A percentile compares a stretch with the other conserved stretches of the same genome.
Conservation (phyloP, 768 basidiomycete species). For the Phlegmacium glaucopus region DNA sequence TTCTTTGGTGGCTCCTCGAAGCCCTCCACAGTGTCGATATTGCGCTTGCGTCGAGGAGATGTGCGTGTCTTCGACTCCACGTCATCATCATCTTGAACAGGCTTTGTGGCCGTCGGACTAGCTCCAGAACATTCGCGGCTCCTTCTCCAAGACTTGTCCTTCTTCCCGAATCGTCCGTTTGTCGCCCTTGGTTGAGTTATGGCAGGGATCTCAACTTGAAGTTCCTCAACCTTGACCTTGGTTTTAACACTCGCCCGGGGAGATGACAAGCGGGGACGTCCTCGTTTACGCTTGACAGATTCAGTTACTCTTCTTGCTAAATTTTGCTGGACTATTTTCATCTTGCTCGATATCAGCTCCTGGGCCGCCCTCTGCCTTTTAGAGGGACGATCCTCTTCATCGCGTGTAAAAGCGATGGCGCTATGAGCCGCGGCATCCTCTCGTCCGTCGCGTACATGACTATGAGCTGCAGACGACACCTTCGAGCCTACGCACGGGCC, state of each 20-base stretch:
- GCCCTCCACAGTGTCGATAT: conserved; percentile 30
- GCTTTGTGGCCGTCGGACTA: conserved; percentile 1
- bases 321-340: conserved; percentile 13
- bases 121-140: neutral
- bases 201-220: conserved; percentile 39
- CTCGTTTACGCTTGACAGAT: conserved; percentile 37
- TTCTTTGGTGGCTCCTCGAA: conserved; percentile 32
- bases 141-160: conserved; percentile 41
- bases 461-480: no score
- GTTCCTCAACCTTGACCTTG: conserved; percentile 24
- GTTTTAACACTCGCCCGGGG: conserved; percentile 13
- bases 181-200: conserved; percentile 56
- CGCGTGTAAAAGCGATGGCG: no score
- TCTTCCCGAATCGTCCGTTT: conserved; percentile 69
- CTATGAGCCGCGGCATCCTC: no score
- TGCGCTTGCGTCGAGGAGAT: conserved; percentile 29
- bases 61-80: conserved; percentile 8
- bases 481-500: conserved; percentile 17
- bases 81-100: conserved; percentile 1
- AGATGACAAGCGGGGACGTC: conserved; percentile 37
- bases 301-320: conserved; percentile 11
- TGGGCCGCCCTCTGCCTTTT: no score
- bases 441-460: no score
- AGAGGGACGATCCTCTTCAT: no score
- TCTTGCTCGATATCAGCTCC: neutral